Evolutionary conservation across 768 basidiomycete species (phyloP).

Genomic region (Fomitopsis serialis): DNA sequence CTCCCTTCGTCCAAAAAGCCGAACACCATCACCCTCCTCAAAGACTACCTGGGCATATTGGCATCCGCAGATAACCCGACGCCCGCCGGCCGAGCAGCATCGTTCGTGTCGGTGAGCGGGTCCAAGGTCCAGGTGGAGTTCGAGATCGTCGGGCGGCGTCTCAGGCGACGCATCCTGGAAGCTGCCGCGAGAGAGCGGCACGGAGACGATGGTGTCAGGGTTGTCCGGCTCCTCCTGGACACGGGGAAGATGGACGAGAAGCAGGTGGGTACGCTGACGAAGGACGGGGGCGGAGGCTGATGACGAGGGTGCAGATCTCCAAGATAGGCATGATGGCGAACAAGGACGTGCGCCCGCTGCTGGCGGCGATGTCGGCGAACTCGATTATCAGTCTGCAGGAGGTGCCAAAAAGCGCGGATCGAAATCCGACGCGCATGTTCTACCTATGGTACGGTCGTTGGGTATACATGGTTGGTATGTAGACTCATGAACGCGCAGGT

Average conservation of each 20-base stretch:
- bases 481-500: constrained; percentile 44
- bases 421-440: constrained; percentile 83
- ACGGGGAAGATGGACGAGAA: constrained; percentile 94
- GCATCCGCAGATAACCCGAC: constrained; percentile 82
- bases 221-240: constrained; percentile 71
- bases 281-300: not conserved
- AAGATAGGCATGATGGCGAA: constrained; percentile 91
- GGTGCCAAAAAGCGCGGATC: constrained; percentile 85
- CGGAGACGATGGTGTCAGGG: constrained; percentile 77
- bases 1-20: constrained; percentile 47
- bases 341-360: constrained; percentile 77
- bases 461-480: not conserved
- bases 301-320: constrained; percentile 57
- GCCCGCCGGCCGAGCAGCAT: constrained; percentile 56
- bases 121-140: constrained; percentile 82
- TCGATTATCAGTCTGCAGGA: constrained; percentile 89
- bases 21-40: constrained; percentile 54
- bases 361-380: constrained; percentile 75
- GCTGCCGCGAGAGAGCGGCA: constrained; percentile 77
- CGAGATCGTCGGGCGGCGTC: constrained; percentile 57
- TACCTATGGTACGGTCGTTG: constrained; percentile 71
- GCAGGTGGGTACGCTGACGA: constrained; percentile 44
- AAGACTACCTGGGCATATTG: constrained; percentile 78
- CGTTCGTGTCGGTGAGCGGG: constrained; percentile 65
- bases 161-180: constrained; percentile 71